These are phyloP conservation scores for Alternaria longipes DNA, from an alignment of 2,329 filamentous ascomycete genomes.

Conservation along the genomic window DNA sequence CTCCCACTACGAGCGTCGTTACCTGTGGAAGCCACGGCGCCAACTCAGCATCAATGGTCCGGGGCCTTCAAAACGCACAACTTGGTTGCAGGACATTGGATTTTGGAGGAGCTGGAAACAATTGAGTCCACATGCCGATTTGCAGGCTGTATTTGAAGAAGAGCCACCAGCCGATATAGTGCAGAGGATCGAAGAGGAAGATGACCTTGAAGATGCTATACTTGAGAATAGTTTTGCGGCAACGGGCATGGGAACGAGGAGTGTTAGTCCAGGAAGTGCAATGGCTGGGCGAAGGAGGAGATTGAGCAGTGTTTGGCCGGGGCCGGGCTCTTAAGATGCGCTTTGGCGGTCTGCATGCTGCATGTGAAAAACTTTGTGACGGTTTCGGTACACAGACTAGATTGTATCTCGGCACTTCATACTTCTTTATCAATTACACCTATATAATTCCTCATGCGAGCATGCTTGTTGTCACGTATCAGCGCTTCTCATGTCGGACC, in stretches of 20 bases:
- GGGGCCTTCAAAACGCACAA: conserved; percentile 53
- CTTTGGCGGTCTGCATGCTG: background rate
- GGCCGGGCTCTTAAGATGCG: conserved; percentile 18
- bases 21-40: conserved; percentile 68
- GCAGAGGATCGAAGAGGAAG: conserved; percentile 59
- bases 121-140: conserved; percentile 75
- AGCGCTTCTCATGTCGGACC: background rate
- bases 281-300: conserved; percentile 42
- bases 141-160: conserved; percentile 76
- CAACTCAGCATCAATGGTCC: conserved; percentile 34
- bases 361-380: background rate
- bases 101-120: conserved; percentile 68
- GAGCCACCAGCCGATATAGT: conserved; percentile 68
- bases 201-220: conserved; percentile 57
- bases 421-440: background rate
- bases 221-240: conserved; percentile 53
- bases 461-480: background rate
- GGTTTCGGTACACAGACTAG: background rate
- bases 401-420: background rate
- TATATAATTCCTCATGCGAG: background rate
- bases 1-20: conserved; percentile 73
- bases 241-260: conserved; percentile 27
- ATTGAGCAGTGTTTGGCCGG: conserved; percentile 50
- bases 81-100: conserved; percentile 56
- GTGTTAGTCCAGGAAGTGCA: conserved; percentile 45